A percentile compares a stretch with the other conserved stretches of the same genome.
Evolutionary conservation across 306 rosid species (phyloP).

Genomic region (Psophocarpus tetragonolobus): DNA sequence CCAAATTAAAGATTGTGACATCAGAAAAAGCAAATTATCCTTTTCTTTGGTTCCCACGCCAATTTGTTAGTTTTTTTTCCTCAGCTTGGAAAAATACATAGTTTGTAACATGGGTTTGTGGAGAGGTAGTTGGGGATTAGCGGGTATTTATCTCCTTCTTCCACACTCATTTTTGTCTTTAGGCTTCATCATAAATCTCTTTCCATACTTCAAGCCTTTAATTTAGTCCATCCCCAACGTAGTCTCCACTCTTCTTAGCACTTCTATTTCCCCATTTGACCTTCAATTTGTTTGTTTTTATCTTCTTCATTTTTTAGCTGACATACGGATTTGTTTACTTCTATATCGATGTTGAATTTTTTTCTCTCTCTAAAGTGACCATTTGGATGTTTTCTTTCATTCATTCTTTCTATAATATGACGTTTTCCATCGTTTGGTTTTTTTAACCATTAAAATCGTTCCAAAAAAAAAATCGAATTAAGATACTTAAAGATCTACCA

Average conservation of each 20-base stretch:
- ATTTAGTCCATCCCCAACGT: slow-evolving; percentile 24
- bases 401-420: not conserved
- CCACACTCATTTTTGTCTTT: slow-evolving; percentile 24
- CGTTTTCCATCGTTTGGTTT: too few relatives aligned
- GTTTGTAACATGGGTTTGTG: slow-evolving; percentile 46
- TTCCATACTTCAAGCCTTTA: slow-evolving; percentile 23
- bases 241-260: slow-evolving; percentile 10
- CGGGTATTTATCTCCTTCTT: not conserved
- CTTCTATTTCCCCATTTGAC: slow-evolving; percentile 8
- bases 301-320: not conserved
- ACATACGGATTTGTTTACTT: not conserved
- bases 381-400: not conserved
- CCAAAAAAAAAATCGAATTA: too few relatives aligned
- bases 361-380: not conserved
- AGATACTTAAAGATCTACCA: too few relatives aligned
- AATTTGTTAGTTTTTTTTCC: slow-evolving; percentile 4
- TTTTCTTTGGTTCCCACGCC: slow-evolving; percentile 15
- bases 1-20: slow-evolving; percentile 30
- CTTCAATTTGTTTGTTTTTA: not conserved
- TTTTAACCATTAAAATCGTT: too few relatives aligned
- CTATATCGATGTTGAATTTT: not conserved
- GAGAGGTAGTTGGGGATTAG: slow-evolving; percentile 28
- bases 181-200: slow-evolving; percentile 7
- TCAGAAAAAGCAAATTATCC: slow-evolving; percentile 15
- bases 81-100: slow-evolving; percentile 23